Base-by-base conservation (phyloP, 257 asterid species). In the Solanum ossicruentum region DNA sequence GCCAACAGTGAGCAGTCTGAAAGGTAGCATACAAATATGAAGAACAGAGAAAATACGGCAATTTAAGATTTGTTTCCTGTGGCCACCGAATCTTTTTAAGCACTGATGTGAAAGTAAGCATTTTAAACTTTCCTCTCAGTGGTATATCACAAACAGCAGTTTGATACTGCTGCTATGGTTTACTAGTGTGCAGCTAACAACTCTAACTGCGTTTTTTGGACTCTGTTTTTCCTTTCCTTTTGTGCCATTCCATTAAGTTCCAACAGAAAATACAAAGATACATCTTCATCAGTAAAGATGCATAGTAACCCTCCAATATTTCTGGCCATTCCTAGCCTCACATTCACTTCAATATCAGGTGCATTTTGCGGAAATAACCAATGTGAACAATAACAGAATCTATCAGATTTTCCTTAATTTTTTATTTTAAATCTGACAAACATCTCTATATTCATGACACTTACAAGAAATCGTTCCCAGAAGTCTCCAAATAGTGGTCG, bases 401-500 rank as follows among this genome's bases (percentile, higher is more conserved):
- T 70, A 39, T 36, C 51, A 45, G 47, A 51, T 77, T 26, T 51
- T n/a, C 80, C 36, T 45, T 26, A 4, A 8, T 23, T 26, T 11
- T 43, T n/a, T 71, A 10, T 56, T 20, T 71, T 71, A 3, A 47
- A 75, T 75, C 72, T 8, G n/a, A 12, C 12, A 58, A 80, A 87
- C 49, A 51, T 12, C 66, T 41, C 83, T 43, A 28, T 58, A 58
- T 71, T 55, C 81, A 45, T 21, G 87, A 87, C 83, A 88, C 98
- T 92, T 85, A 94, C 99, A 36, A 90, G 87, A 88, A 97, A 97
- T 80, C 99, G 94, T 91, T 97, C 99, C 99, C 99, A 97, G 87
- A 97, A 96, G 91, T 97, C 98, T 54, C 97, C 94, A 90, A 97
- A 97, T 73, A 97, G 95, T 43, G 98, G 98, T 84, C 99, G 92